Evolutionary conservation across 805 yeast species (phyloP).

Genomic region (Ogataea haglerorum): DNA sequence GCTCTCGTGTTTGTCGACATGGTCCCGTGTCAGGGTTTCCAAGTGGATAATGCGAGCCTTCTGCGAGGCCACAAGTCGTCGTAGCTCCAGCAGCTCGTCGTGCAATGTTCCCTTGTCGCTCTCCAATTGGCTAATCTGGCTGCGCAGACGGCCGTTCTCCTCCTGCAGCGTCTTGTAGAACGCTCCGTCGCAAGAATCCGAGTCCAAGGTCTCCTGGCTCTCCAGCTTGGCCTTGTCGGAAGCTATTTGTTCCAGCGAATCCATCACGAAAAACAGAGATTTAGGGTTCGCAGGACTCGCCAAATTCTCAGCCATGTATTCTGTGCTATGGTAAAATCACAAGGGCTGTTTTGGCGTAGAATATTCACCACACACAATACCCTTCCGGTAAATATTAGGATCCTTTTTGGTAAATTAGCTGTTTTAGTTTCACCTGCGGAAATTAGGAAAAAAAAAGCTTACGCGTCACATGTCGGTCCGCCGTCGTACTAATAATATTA

Average conservation of each 20-base stretch:
- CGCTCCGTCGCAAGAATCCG: not conserved
- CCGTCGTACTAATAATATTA: conserved; percentile 1
- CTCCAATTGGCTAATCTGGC: not conserved
- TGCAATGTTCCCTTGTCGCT: not conserved
- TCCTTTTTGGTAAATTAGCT: not conserved
- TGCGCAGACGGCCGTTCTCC: conserved; percentile 8
- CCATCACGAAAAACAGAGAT: conserved; percentile 7
- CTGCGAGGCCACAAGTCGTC: conserved; percentile 5
- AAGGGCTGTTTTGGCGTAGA: not conserved
- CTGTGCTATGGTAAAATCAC: not conserved
- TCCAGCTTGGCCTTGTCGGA: conserved; percentile 4
- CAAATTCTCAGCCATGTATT: conserved; percentile 2
- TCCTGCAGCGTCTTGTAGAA: conserved; percentile 1
- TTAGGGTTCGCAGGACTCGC: conserved; percentile 6
- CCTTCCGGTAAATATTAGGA: not conserved
- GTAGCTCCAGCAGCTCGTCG: conserved; percentile 6
- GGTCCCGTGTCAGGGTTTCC: not conserved
- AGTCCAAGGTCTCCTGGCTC: conserved; percentile 3
- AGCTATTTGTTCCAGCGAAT: conserved; percentile 6
- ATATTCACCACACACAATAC: not conserved
- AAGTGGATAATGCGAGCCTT: conserved; percentile 2
- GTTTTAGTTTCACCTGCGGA: conserved; percentile 5
- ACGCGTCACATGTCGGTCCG: conserved; percentile 11
- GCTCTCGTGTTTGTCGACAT: not conserved
- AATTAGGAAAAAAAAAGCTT: conserved; percentile 1